Conservation (phyloP, 2,329 filamentous ascomycete genomes). For the Bipolaris sorokiniana region DNA sequence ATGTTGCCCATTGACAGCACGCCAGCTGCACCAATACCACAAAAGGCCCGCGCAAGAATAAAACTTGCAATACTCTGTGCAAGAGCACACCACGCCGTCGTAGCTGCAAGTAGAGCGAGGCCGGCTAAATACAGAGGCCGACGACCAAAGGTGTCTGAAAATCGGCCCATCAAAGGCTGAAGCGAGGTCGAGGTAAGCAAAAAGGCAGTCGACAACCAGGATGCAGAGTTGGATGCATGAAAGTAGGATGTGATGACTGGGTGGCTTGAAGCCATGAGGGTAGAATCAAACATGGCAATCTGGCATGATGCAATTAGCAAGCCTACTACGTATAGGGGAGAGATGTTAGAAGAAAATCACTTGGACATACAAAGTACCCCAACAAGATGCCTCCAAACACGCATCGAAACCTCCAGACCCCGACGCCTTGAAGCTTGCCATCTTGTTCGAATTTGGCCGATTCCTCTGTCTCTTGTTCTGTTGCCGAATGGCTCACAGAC, state of each 20-base stretch:
- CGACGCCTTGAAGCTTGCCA: constrained; percentile 43
- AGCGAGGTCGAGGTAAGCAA: constrained; percentile 77
- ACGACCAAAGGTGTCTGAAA: constrained; percentile 76
- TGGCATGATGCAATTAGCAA: constrained; percentile 10
- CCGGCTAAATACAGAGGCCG: constrained; percentile 69
- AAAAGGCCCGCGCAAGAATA: constrained; percentile 72
- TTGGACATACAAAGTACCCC: constrained; percentile 46
- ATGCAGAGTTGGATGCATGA: constrained; percentile 75
- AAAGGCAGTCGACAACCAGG: constrained; percentile 82
- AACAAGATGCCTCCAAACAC: constrained; percentile 48
- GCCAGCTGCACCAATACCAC: constrained; percentile 75
- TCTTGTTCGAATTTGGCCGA: constrained; percentile 38
- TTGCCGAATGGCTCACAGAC: constrained; percentile 28
- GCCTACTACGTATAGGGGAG: neutral
- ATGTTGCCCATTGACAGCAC: constrained; percentile 72
- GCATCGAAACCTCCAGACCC: constrained; percentile 43
- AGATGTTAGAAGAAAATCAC: neutral
- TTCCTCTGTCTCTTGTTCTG: constrained; percentile 27
- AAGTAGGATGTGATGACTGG: constrained; percentile 84
- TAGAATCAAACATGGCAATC: constrained; percentile 69
- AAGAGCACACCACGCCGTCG: constrained; percentile 72
- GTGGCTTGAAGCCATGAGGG: constrained; percentile 81
- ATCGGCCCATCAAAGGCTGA: constrained; percentile 74
- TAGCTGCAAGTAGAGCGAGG: constrained; percentile 66
- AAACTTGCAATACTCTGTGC: constrained; percentile 72